Evolutionary conservation across 345 rosid species (phyloP).

Genomic region (Noccaea caerulescens): DNA sequence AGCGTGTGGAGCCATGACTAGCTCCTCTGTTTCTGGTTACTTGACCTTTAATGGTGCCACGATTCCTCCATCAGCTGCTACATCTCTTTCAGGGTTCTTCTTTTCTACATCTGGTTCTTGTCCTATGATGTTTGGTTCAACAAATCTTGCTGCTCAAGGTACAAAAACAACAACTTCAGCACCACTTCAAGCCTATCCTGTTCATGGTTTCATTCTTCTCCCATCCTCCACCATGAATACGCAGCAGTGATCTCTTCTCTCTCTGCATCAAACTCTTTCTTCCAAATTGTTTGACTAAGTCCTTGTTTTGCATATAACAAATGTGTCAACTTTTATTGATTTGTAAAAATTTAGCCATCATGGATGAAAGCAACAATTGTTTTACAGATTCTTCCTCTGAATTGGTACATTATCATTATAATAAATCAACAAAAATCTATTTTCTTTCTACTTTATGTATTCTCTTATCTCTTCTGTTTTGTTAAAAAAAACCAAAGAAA

Average conservation of each 20-base stretch:
- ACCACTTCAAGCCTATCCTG: slow-evolving; percentile 5
- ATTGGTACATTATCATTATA: neutral
- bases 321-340: neutral
- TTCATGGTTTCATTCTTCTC: neutral
- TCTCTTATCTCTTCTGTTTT: neutral
- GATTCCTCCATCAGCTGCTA: slow-evolving; percentile 13
- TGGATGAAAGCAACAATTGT: no score
- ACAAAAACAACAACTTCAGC: slow-evolving; percentile 1
- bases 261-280: slow-evolving; percentile 5
- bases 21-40: slow-evolving; percentile 24
- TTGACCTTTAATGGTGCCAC: slow-evolving; percentile 5
- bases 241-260: neutral
- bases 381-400: no score
- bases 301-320: neutral
- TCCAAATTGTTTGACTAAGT: neutral
- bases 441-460: neutral
- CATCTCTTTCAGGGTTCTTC: slow-evolving; percentile 4
- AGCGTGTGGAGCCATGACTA: slow-evolving; percentile 36
- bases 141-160: neutral
- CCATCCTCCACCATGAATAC: slow-evolving; percentile 4
- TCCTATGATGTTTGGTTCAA: slow-evolving; percentile 22
- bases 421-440: neutral
- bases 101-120: neutral
- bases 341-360: neutral
- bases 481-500: neutral